Evolutionary conservation across 164 flowering plant species (phyloP).

Genomic region (Vitis riparia): DNA sequence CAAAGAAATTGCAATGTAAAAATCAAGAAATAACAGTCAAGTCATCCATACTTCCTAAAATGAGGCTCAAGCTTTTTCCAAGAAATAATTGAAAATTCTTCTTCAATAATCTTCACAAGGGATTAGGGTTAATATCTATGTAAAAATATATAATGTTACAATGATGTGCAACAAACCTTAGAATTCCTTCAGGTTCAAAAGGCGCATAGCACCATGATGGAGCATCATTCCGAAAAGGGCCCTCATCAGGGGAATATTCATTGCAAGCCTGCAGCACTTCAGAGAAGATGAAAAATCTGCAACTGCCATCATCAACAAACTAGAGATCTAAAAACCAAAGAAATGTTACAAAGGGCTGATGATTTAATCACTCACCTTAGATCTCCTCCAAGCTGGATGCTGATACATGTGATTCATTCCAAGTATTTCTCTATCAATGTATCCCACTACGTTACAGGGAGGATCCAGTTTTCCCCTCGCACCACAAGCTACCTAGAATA

Average conservation of each 20-base stretch:
- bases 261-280: constrained; percentile 73
- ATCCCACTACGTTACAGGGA: constrained; percentile 92
- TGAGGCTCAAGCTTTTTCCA: too few relatives aligned
- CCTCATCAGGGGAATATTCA: constrained; percentile 66
- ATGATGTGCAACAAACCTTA: constrained; percentile 47
- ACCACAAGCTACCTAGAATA: constrained; percentile 57
- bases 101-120: too few relatives aligned
- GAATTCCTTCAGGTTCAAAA: constrained; percentile 92
- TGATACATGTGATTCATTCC: constrained; percentile 80
- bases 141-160: background rate
- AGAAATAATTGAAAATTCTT: too few relatives aligned
- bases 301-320: constrained; percentile 3
- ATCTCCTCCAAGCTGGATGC: constrained; percentile 91
- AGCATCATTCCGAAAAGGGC: constrained; percentile 65
- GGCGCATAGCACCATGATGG: constrained; percentile 92
- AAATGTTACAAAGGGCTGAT: background rate
- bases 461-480: constrained; percentile 78
- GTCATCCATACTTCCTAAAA: background rate
- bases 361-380: constrained; percentile 43
- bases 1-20: background rate
- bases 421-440: constrained; percentile 63
- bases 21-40: background rate
- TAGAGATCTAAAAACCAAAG: background rate
- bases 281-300: constrained; percentile 8
- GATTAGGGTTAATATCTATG: too few relatives aligned